phyloP scores from a whole-genome alignment of 148 eudicot genomes.

The Rheum nobile region DNA sequence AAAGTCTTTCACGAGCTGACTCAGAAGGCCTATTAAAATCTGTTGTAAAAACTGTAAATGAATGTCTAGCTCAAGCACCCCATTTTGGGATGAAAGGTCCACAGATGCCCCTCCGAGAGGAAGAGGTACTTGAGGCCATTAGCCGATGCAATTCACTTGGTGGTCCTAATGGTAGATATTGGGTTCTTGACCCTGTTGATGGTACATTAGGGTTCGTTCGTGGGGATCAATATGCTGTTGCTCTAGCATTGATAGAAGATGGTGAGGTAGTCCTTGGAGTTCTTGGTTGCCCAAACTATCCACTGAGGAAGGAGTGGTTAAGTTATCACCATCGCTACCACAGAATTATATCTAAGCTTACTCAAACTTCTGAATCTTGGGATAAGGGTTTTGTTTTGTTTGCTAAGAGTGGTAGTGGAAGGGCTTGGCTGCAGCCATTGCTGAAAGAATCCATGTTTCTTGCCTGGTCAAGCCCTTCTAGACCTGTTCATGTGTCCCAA shows the following conservation, averaged over 20 bases:
- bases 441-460: slow-evolving; percentile 25
- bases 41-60: slow-evolving; percentile 32
- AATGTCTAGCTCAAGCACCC: slow-evolving; percentile 29
- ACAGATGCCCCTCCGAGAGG: background rate
- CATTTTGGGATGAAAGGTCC: slow-evolving; percentile 19
- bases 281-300: slow-evolving; percentile 93
- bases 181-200: slow-evolving; percentile 95
- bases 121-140: slow-evolving; percentile 57
- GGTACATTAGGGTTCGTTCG: slow-evolving; percentile 92
- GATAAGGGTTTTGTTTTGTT: slow-evolving; percentile 82
- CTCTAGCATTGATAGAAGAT: slow-evolving; percentile 74
- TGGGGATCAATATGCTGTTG: slow-evolving; percentile 87
- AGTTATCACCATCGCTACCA: slow-evolving; percentile 33
- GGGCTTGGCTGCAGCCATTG: slow-evolving; percentile 88
- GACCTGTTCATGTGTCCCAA: slow-evolving; percentile 48
- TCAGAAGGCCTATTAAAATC: slow-evolving; percentile 21
- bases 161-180: slow-evolving; percentile 66
- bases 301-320: slow-evolving; percentile 50
- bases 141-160: slow-evolving; percentile 67
- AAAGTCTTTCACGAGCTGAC: slow-evolving; percentile 27
- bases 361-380: slow-evolving; percentile 26
- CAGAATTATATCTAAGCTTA: slow-evolving; percentile 15
- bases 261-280: slow-evolving; percentile 70
- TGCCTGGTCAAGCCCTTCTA: slow-evolving; percentile 41
- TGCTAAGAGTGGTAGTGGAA: slow-evolving; percentile 47